These are phyloP conservation scores for Cladorrhinum sp. DNA, from an alignment of 2,329 filamentous ascomycete genomes.

Conservation along the genomic window DNA sequence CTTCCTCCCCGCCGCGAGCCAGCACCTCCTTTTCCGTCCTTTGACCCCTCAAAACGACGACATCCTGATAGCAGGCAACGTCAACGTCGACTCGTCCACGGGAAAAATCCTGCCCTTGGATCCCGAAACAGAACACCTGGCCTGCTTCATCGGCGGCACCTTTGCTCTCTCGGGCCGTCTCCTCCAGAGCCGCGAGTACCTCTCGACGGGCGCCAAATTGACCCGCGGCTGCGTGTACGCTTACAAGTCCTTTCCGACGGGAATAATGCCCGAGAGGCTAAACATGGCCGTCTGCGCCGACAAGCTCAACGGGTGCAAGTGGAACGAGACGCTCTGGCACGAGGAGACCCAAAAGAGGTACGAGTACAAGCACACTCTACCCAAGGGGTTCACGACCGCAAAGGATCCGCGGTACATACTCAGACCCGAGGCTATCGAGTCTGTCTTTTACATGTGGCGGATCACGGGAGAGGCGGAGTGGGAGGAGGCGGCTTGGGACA, in stretches of 20 bases:
- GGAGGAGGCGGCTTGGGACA: conserved; percentile 52
- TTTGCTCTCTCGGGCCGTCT: conserved; percentile 64
- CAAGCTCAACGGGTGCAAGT: conserved; percentile 41
- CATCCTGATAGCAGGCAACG: conserved; percentile 56
- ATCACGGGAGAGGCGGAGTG: conserved; percentile 47
- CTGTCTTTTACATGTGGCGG: conserved; percentile 50
- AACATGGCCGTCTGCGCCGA: conserved; percentile 33
- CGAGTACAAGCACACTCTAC: conserved; percentile 40
- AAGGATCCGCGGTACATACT: conserved; percentile 49
- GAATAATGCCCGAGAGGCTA: conserved; percentile 50
- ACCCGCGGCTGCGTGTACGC: conserved; percentile 61
- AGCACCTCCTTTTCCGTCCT: conserved; percentile 62
- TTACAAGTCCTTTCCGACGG: conserved; percentile 54
- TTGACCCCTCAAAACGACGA: conserved; percentile 55
- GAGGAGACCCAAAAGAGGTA: conserved; percentile 33
- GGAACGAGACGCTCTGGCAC: conserved; percentile 44
- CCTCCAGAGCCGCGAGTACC: conserved; percentile 50
- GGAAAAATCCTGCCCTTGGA: conserved; percentile 33
- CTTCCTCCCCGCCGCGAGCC: conserved; percentile 56
- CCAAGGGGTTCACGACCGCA: conserved; percentile 60
- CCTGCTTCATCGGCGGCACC: conserved; percentile 69
- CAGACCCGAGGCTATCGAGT: conserved; percentile 35
- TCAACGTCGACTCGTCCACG: conserved; percentile 22
- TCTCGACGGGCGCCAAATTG: conserved; percentile 53
- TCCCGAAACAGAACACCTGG: conserved; percentile 51